Percentiles rank a stretch among this genome's conserved stretches.
Evolutionary conservation across 495 filamentous ascomycete species (phyloP).

Genomic region (Tuber magnatum): DNA sequence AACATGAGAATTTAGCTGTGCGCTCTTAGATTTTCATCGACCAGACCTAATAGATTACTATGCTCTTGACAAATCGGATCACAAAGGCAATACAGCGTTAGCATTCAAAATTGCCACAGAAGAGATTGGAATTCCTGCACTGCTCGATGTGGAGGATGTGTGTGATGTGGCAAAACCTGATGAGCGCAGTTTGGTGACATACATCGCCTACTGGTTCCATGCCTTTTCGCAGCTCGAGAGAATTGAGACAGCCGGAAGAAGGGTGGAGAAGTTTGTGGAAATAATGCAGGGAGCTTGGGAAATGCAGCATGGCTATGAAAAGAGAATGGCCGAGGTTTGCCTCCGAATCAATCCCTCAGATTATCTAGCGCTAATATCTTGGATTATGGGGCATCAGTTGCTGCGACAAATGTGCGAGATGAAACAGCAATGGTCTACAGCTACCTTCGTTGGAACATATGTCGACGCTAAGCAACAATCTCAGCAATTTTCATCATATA

Average conservation of each 20-base stretch:
- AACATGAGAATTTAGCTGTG: constrained; percentile 53
- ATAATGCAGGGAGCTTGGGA: constrained; percentile 99
- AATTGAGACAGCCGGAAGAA: constrained; percentile 90
- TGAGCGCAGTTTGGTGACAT: constrained; percentile 95
- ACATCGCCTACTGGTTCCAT: constrained; percentile 99
- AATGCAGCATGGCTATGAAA: constrained; percentile 94
- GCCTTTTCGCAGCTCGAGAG: constrained; percentile 97
- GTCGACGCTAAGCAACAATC: constrained; percentile 85
- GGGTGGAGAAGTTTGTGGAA: constrained; percentile 96
- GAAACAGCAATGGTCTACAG: constrained; percentile 62
- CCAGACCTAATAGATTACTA: constrained; percentile 97
- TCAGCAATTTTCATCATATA: constrained; percentile 73
- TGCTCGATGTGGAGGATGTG: constrained; percentile 96
- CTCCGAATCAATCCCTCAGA: neutral
- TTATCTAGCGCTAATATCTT: neutral
- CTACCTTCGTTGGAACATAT: constrained; percentile 85
- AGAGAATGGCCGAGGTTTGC: constrained; percentile 60
- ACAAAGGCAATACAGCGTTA: constrained; percentile 92
- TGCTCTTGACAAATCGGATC: constrained; percentile 83
- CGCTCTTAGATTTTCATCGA: constrained; percentile 90
- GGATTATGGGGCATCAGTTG: constrained; percentile 44
- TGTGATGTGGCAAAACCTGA: constrained; percentile 94
- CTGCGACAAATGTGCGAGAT: constrained; percentile 67
- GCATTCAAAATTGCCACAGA: constrained; percentile 92
- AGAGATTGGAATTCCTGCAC: constrained; percentile 92